Conservation (phyloP, 345 rosid species). For the Pugionium cornutum region DNA sequence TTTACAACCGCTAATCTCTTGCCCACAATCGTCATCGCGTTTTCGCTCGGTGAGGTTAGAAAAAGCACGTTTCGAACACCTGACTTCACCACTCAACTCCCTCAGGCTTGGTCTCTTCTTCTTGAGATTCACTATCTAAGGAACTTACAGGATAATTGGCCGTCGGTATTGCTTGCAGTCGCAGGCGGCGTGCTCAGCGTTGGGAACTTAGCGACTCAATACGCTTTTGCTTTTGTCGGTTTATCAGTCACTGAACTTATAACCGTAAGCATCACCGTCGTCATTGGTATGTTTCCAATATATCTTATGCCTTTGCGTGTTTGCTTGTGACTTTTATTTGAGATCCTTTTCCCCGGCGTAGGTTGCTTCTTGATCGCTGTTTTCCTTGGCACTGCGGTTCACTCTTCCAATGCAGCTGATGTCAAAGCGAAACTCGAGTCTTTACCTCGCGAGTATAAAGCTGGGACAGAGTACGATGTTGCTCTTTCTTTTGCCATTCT, state of each 20-base stretch:
- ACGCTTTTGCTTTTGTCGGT: constrained; percentile 83
- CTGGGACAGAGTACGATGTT: constrained; percentile 39
- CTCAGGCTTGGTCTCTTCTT: constrained; percentile 48
- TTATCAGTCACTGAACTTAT: constrained; percentile 80
- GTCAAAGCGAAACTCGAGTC: constrained; percentile 57
- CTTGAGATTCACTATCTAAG: not conserved
- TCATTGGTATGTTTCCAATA: constrained; percentile 51
- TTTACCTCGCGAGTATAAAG: constrained; percentile 36
- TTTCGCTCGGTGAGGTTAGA: constrained; percentile 74
- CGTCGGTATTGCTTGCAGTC: constrained; percentile 74
- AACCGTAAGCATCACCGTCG: constrained; percentile 75
- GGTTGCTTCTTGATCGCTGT: constrained; percentile 83
- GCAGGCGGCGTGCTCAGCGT: constrained; percentile 76
- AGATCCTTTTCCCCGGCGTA: constrained; percentile 77
- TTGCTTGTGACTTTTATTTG: constrained; percentile 32
- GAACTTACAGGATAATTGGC: constrained; percentile 57
- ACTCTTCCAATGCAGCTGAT: constrained; percentile 74
- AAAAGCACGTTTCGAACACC: constrained; percentile 48
- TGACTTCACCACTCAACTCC: constrained; percentile 66
- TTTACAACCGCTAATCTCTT: constrained; percentile 76
- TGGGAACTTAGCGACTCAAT: constrained; percentile 75
- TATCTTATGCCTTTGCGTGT: constrained; percentile 1
- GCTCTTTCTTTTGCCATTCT: not conserved
- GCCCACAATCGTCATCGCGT: constrained; percentile 75
- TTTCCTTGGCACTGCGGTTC: constrained; percentile 76